phyloP scores from a whole-genome alignment of 2,329 filamentous ascomycete genomes.

The Intubia oerlemansii region DNA sequence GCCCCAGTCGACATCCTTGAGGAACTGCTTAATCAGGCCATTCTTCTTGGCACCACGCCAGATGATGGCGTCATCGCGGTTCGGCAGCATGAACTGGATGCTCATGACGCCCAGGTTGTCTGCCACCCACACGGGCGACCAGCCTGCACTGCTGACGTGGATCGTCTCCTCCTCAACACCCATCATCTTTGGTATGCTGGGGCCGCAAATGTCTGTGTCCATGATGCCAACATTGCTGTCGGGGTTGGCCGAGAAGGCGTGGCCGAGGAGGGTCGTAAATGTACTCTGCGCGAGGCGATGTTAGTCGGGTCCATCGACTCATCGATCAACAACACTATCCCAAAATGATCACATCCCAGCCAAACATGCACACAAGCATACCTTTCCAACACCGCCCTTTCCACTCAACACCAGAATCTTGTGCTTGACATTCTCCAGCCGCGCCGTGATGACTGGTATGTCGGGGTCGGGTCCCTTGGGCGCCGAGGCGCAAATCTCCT shows the following conservation, averaged over 20 bases:
- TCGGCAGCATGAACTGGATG: slow-evolving; percentile 94
- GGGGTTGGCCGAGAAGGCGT: slow-evolving; percentile 76
- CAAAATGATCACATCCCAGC: too few relatives aligned
- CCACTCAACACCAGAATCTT: slow-evolving; percentile 86
- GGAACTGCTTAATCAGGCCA: slow-evolving; percentile 88
- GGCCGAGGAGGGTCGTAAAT: slow-evolving; percentile 19
- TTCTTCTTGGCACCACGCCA: slow-evolving; percentile 99
- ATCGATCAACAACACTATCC: too few relatives aligned
- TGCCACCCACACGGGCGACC: slow-evolving; percentile 87
- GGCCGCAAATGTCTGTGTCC: slow-evolving; percentile 96
- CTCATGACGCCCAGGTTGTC: slow-evolving; percentile 94
- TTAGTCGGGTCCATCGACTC: too few relatives aligned
- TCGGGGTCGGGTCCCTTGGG: slow-evolving; percentile 94
- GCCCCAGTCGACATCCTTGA: slow-evolving; percentile 97
- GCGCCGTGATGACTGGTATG: slow-evolving; percentile 67
- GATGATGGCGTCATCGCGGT: slow-evolving; percentile 84
- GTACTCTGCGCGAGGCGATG: too few relatives aligned
- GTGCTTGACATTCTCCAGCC: slow-evolving; percentile 63
- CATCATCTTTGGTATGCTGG: slow-evolving; percentile 97
- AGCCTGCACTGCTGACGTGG: slow-evolving; percentile 70
- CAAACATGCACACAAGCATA: too few relatives aligned
- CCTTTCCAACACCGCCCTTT: slow-evolving; percentile 95
- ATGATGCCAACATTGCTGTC: slow-evolving; percentile 74
- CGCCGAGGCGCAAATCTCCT: slow-evolving; percentile 80
- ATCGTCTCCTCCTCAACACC: slow-evolving; percentile 87